Evolutionary conservation across 1,139 yeast species (phyloP), one percentile per base, ranked within the genome.

Genomic region (Taphrina flavorubra): DNA sequence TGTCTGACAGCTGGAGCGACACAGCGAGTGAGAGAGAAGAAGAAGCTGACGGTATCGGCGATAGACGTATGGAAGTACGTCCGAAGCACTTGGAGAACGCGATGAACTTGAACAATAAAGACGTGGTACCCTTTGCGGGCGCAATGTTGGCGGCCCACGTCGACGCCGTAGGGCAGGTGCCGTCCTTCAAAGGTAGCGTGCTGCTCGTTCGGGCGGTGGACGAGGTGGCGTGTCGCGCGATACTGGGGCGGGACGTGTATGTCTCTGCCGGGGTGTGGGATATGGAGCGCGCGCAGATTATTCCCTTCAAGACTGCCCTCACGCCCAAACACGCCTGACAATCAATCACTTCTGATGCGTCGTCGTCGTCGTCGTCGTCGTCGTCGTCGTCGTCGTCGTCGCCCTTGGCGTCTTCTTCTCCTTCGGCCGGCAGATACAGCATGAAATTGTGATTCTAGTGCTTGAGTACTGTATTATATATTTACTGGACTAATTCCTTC

Each of bases 241-340:
- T 88, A 70, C 82, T 90, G 75, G 84, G 86, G 75, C 76, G 80
- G 69, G 96, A 90, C 76, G 77, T 86, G 47, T 90, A 87, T 78
- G 84, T 85, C 72, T 81, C 80, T 72, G 81, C 82, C 40, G 94
- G 92, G 0, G 84, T 90, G 70, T 90, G 96, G 96, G 95, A 90
- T 76, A 76, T 89, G 71, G 85, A 86, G 57, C 83, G 82, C 68
- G 87, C 85, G 34, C 76, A 86, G 72, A 84, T 89, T 39, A 58
- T 58, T 31, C 62, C 62, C 14, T 58, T 58, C 62, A 63, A 63
- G 61, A 63, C 67, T 47, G 59, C 67, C n/a, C 55, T 63, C 10
- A n/a, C 20, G 36, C 36, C 53, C 36, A 49, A 25, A 49, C 58
- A 34, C 16, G 20, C 25, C 18, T 53, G 42, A 53, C 58, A 53